A percentile compares a stretch with the other conserved stretches of the same genome.
phyloP scores from a whole-genome alignment of 495 filamentous ascomycete genomes.

The Lepraria neglecta region DNA sequence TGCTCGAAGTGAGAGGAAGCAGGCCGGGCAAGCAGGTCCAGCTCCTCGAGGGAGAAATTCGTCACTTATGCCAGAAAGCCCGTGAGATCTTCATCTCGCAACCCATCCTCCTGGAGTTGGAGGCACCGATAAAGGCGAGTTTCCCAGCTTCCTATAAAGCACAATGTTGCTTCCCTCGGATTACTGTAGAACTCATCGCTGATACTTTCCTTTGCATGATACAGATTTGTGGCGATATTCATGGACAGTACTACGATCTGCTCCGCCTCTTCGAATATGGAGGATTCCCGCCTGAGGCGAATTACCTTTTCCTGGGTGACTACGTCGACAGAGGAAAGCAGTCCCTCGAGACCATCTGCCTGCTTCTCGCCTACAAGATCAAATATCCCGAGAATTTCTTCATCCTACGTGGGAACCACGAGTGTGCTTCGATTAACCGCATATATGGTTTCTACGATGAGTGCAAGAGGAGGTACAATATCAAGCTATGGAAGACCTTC shows the following conservation, averaged over 20 bases:
- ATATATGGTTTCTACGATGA: slow-evolving; percentile 99
- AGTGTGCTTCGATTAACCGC: slow-evolving; percentile 99
- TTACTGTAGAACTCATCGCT: background rate
- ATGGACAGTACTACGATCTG: slow-evolving; percentile 98
- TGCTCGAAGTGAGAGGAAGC: slow-evolving; percentile 96
- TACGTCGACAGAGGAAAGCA: slow-evolving; percentile 99
- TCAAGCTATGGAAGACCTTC: slow-evolving; percentile 99
- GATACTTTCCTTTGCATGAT: background rate
- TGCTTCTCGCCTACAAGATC: slow-evolving; percentile 98
- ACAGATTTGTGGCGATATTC: slow-evolving; percentile 98
- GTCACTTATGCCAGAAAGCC: slow-evolving; percentile 96
- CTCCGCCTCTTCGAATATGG: slow-evolving; percentile 97
- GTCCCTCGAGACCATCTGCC: slow-evolving; percentile 97
- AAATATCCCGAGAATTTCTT: slow-evolving; percentile 99
- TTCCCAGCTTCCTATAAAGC: slow-evolving; percentile 5
- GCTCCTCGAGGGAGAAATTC: slow-evolving; percentile 92
- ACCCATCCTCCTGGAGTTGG: slow-evolving; percentile 93
- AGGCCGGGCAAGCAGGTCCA: slow-evolving; percentile 98
- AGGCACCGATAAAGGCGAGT: slow-evolving; percentile 96
- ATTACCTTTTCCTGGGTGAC: slow-evolving; percentile 98
- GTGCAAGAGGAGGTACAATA: slow-evolving; percentile 98
- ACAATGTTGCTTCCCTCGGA: background rate
- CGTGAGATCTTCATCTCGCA: slow-evolving; percentile 99
- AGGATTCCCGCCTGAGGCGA: slow-evolving; percentile 96
- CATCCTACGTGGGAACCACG: slow-evolving; percentile 95